Conservation (phyloP, 1,139 yeast genomes). For the Debaryomycetaceae sp. region DNA sequence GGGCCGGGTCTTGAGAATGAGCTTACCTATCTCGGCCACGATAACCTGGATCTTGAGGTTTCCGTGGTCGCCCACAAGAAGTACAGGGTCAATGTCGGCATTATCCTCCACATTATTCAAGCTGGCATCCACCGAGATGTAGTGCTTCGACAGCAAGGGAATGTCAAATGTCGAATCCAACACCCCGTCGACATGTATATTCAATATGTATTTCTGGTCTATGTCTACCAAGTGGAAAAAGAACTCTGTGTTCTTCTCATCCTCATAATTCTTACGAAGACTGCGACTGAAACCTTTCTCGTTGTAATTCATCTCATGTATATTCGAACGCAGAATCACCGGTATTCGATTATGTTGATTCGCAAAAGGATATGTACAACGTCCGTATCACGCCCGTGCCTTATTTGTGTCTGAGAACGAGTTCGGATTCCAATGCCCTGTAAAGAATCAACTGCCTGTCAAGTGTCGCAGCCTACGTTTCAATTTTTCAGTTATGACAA, state of each 20-base stretch:
- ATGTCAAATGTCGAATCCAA: constrained; percentile 42
- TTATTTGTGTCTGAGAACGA: too few species aligned
- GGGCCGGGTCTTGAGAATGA: constrained; percentile 25
- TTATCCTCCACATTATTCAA: constrained; percentile 15
- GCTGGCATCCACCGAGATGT: constrained; percentile 15
- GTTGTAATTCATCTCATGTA: neutral
- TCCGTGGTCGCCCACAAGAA: constrained; percentile 38
- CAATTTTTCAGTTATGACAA: neutral
- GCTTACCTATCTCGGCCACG: constrained; percentile 43
- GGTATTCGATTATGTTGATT: too few species aligned
- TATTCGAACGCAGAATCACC: too few species aligned
- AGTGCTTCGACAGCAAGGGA: constrained; percentile 34
- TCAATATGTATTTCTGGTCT: constrained; percentile 32
- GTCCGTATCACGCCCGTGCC: too few species aligned
- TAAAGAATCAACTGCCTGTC: too few species aligned
- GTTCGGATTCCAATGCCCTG: too few species aligned
- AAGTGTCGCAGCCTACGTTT: neutral
- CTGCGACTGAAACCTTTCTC: neutral
- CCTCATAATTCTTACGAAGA: constrained; percentile 9
- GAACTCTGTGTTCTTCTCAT: constrained; percentile 16
- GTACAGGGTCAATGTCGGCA: constrained; percentile 33
- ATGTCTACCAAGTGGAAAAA: constrained; percentile 36
- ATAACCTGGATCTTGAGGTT: constrained; percentile 40
- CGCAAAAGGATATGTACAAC: too few species aligned
- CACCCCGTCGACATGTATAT: constrained; percentile 35